Evolutionary conservation across 2,329 filamentous ascomycete genomes (phyloP), one percentile per base, ranked within the genome.

Genomic region (Diaporthe eres): DNA sequence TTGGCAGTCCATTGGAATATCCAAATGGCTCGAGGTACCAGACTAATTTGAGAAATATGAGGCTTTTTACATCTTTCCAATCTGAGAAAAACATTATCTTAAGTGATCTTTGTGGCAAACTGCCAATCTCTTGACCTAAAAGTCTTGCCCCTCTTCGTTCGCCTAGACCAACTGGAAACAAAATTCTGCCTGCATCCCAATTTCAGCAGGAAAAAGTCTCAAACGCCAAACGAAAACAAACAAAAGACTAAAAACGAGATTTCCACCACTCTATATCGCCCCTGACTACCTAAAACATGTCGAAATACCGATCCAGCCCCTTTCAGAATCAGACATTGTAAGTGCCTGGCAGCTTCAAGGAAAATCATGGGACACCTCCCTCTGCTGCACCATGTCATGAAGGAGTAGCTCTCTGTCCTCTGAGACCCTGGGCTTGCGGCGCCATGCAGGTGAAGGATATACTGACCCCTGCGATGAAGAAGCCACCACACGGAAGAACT

Each of bases 401-500:
- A 68, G 63, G 22, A 68, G 63, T 8, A 53, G 10, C 47, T 53
- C 63, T 49, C 22, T 53, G 63, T 68, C 63, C 47, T 68, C 63
- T 7, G 47, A 53, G 10, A 17, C n/a, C 15, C n/a, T 53, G 9
- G 63, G 31, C 31, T 68, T 68, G 31, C 47, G 63, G 31, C 31
- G 47, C 47, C 47, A 68, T 8, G 63, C 47, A 6, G 63, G 63
- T 22, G 63, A 39, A 1, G 63, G 31, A 37, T 68, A 68, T 2
- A 53, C 31, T 28, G 63, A 68, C 13, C 63, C 63, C 28, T 68
- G 63, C n/a, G 63, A 68, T 7, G 63, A 68, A 12, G 63, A 68
- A 28, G 63, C 47, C 25, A 74, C 72, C 37, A 74, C 47, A 34
- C 72, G 72, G 60, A 67, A 74, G 19, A 22, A 74, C 15, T 75